Base-by-base conservation (phyloP, 352 stramenopile species). In the Phytophthora hibernalis region DNA sequence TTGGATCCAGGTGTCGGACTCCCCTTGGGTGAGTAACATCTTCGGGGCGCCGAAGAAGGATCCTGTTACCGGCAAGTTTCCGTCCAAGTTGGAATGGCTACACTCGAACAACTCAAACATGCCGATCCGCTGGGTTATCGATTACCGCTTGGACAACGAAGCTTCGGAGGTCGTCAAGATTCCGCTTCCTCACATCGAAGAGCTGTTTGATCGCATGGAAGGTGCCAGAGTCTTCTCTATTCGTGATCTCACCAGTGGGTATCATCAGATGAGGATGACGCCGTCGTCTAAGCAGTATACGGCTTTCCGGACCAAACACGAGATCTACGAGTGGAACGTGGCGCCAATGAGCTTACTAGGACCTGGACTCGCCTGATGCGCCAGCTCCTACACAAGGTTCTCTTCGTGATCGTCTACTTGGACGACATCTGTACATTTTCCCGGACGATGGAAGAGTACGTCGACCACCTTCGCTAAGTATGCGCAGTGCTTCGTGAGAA, bases 161-260 rank as follows among this genome's bases (percentile, higher is more conserved):
- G 31, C 31, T 9, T 37, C 31, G 11, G 31, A 37, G 11, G 12
- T 67, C 12, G 37, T 50, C 9, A 67, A 67, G 50, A 67, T 67
- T 9, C 50, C 42, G 15, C 35, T 61, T 16, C 59, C 59, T 0
- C 59, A 48, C 20, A 67, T 67, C 48, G 59, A 67, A 11, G 16
- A 67, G 20, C 28, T 61, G 5, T 56, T 67, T 16, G 59, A 61
- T 54, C 24, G 28, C 6, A 59, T n/a, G n/a, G n/a, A n/a, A n/a
- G n/a, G n/a, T n/a, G n/a, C n/a, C n/a, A n/a, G n/a, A n/a, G n/a
- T n/a, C n/a, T n/a, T n/a, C 60, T 50, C 20, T 5, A 33, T 48
- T 28, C 18, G 31, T 8, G 43, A 50, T 20, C 43, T 50, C 9
- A 11, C 43, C 4, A 31, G 21, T 33, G 43, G 20, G 9, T 50